Percentiles rank a stretch among this genome's conserved stretches.
Conservation (phyloP, 108 stramenopile species). For the Schizochytrium sp. region DNA sequence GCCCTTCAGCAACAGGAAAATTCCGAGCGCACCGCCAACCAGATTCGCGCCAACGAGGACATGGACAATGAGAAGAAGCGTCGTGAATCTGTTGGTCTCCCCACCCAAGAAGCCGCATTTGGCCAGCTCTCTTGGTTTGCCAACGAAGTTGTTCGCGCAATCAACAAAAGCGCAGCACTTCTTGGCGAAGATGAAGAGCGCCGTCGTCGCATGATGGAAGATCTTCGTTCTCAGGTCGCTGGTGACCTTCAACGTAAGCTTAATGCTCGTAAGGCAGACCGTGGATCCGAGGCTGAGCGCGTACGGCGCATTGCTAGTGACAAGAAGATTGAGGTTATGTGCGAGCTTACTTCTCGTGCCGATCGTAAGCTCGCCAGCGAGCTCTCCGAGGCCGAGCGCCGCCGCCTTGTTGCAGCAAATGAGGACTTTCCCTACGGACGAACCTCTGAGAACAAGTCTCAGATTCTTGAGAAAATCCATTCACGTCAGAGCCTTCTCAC, state of each 20-base stretch:
- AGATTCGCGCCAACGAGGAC: not conserved
- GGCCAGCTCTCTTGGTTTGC: conserved; percentile 21
- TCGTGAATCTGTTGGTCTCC: not conserved
- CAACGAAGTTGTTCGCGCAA: conserved; percentile 13
- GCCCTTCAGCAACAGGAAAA: not conserved
- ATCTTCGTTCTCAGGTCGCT: conserved; percentile 1
- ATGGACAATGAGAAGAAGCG: conserved; percentile 4
- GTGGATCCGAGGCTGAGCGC: conserved; percentile 3
- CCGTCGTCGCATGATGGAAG: not conserved
- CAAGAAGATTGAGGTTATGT: not conserved
- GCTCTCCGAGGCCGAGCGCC: not conserved
- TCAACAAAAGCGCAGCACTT: not conserved
- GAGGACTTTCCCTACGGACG: conserved; percentile 26
- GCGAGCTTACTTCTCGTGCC: not conserved
- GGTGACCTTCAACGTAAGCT: conserved; percentile 14
- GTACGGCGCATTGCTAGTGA: not conserved
- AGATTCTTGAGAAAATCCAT: not conserved
- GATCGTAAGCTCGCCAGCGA: conserved; percentile 22
- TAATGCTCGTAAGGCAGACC: not conserved
- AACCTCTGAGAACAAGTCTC: not conserved
- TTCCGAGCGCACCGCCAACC: not conserved
- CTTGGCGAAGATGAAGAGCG: not conserved
- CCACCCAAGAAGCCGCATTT: conserved; percentile 7
- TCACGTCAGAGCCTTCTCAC: not conserved
- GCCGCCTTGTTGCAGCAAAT: conserved; percentile 1